Percentiles rank a stretch among this genome's conserved stretches.
Evolutionary conservation across 2,329 filamentous ascomycete species (phyloP).

Genomic region (Xylaria sp.): DNA sequence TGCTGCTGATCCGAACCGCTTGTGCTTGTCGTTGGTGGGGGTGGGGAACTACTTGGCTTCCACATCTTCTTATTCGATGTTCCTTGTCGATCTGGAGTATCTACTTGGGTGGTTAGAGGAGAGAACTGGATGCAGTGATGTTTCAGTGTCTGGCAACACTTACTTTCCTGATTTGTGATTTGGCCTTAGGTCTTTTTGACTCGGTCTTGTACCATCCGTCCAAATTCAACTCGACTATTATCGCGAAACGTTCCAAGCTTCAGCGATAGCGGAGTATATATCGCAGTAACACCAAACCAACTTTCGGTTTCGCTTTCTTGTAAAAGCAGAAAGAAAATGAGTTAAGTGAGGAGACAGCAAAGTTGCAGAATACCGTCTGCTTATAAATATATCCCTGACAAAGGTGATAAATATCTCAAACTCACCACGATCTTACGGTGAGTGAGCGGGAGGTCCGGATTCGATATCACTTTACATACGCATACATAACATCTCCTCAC

Average conservation of each 20-base stretch:
- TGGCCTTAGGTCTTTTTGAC: not conserved
- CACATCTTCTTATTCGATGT: conserved; percentile 23
- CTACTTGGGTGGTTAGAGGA: not conserved
- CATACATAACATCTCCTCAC: conserved; percentile 8
- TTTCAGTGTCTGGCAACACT: too few species aligned
- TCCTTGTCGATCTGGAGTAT: not conserved
- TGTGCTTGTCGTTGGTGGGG: conserved; percentile 22
- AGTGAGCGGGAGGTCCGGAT: conserved; percentile 7
- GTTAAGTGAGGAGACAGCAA: not conserved
- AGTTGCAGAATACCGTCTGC: not conserved
- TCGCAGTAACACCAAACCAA: not conserved
- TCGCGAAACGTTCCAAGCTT: too few species aligned
- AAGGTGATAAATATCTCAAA: not conserved
- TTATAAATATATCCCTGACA: not conserved
- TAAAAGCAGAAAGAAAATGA: not conserved
- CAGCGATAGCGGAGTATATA: not conserved
- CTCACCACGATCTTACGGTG: not conserved
- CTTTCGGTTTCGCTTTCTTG: too few species aligned
- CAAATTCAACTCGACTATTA: not conserved
- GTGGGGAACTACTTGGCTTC: conserved; percentile 32
- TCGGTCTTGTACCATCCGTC: not conserved
- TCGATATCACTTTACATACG: not conserved
- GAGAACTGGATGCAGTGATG: too few species aligned
- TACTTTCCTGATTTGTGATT: too few species aligned
- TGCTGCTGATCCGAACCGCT: conserved; percentile 15